Percentiles rank a stretch among this genome's conserved stretches.
Evolutionary conservation across 805 yeast genomes (phyloP).

Genomic region (Barnettozyma sucrosica): DNA sequence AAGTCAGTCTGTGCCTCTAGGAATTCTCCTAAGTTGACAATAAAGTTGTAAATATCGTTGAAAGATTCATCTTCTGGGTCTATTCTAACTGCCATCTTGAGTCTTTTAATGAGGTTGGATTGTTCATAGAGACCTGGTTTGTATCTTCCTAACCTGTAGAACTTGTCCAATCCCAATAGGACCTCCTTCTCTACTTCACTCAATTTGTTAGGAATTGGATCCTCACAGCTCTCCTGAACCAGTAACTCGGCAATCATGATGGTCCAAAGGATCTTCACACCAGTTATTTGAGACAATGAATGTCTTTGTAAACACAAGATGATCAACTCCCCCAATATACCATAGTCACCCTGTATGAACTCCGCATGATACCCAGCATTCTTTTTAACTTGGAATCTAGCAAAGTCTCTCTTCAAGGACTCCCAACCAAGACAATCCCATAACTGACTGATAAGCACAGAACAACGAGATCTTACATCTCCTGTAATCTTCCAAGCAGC

Average conservation of each 20-base stretch:
- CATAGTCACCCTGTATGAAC: slow-evolving; percentile 51
- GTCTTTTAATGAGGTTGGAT: slow-evolving; percentile 42
- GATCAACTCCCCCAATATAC: slow-evolving; percentile 58
- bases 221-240: slow-evolving; percentile 51
- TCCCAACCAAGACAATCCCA: slow-evolving; percentile 76
- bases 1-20: slow-evolving; percentile 60
- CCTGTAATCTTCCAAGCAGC: slow-evolving; percentile 62
- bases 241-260: slow-evolving; percentile 62
- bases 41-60: slow-evolving; percentile 40
- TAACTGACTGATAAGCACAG: slow-evolving; percentile 47
- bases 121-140: slow-evolving; percentile 54
- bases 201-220: slow-evolving; percentile 46
- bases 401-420: slow-evolving; percentile 45
- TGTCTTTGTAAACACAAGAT: slow-evolving; percentile 66
- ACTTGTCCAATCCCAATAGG: slow-evolving; percentile 55
- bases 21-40: slow-evolving; percentile 54
- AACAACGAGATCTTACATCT: slow-evolving; percentile 54
- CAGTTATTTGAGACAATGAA: slow-evolving; percentile 50
- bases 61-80: slow-evolving; percentile 65
- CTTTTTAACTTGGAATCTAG: slow-evolving; percentile 51
- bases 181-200: slow-evolving; percentile 59
- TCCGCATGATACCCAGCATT: slow-evolving; percentile 71
- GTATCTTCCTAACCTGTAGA: slow-evolving; percentile 52
- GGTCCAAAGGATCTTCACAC: slow-evolving; percentile 66
- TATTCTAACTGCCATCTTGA: slow-evolving; percentile 44